These are phyloP conservation scores for Rutstroemia sp. DNA, from an alignment of 2,329 filamentous ascomycete species.

Conservation along the genomic window DNA sequence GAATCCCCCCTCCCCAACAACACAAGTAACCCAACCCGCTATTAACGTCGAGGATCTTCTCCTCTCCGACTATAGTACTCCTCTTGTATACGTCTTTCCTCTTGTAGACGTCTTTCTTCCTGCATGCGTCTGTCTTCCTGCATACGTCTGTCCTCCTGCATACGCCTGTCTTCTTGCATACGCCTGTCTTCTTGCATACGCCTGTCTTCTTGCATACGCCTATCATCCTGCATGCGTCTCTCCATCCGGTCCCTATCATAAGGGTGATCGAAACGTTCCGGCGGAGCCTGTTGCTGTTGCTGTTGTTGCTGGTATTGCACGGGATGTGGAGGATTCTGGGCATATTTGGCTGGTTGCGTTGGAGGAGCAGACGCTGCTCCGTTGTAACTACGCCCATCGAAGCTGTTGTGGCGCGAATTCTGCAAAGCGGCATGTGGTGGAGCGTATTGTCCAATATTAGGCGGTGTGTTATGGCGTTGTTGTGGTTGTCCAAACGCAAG, in stretches of 20 bases:
- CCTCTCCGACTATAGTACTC: neutral
- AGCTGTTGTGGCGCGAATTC: constrained; percentile 25
- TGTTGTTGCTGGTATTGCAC: constrained; percentile 19
- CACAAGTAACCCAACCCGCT: too few species aligned
- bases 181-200: neutral
- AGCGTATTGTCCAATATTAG: constrained; percentile 21
- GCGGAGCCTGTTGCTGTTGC: constrained; percentile 7
- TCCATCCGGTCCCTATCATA: constrained; percentile 2
- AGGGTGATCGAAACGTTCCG: constrained; percentile 8
- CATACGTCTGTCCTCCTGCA: constrained; percentile 5
- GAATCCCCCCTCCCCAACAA: too few species aligned
- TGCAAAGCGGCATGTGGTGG: constrained; percentile 20
- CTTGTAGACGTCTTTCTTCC: constrained; percentile 5
- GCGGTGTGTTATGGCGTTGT: constrained; percentile 20
- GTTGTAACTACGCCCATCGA: constrained; percentile 23
- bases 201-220: neutral
- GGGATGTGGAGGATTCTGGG: constrained; percentile 16
- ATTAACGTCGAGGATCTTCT: neutral
- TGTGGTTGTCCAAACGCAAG: constrained; percentile 24
- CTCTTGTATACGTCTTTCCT: constrained; percentile 1
- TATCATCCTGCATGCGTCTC: neutral
- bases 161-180: neutral
- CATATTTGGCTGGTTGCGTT: constrained; percentile 18
- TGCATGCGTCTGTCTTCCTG: constrained; percentile 5
- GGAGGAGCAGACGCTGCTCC: constrained; percentile 18